phyloP scores from a whole-genome alignment of 2,329 filamentous ascomycete species.

The Monosporascus sp. region DNA sequence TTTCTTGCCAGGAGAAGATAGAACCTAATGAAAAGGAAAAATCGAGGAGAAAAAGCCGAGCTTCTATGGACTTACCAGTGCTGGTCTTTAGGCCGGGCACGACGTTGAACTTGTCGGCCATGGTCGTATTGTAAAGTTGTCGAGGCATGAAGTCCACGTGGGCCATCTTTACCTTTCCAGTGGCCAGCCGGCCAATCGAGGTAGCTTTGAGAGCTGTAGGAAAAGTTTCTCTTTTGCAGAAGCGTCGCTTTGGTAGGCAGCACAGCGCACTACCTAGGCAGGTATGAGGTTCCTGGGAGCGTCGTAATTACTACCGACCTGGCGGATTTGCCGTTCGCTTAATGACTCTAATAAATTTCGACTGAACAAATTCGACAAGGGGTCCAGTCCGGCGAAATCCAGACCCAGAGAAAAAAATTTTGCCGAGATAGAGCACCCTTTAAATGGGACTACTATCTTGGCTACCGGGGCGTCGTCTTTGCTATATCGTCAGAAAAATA shows the following conservation, averaged over 20 bases:
- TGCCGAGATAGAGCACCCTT: neutral
- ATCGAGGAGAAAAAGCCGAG: constrained; percentile 4
- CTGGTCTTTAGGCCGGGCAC: constrained; percentile 56
- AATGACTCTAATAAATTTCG: neutral
- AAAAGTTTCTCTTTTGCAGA: neutral
- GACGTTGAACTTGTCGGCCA: constrained; percentile 49
- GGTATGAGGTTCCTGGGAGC: constrained; percentile 1
- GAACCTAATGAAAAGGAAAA: constrained; percentile 8
- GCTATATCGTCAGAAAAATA: neutral
- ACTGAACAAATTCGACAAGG: neutral
- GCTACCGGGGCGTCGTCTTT: neutral
- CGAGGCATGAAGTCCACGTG: constrained; percentile 20
- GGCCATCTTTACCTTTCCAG: constrained; percentile 28
- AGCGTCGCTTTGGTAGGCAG: neutral
- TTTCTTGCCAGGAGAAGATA: constrained; percentile 1
- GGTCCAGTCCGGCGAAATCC: neutral
- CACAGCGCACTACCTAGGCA: neutral
- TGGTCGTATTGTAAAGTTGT: constrained; percentile 27
- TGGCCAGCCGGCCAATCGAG: constrained; percentile 15
- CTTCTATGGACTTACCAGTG: constrained; percentile 44
- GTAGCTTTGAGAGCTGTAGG: constrained; percentile 1
- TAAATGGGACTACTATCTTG: neutral
- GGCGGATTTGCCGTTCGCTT: constrained; percentile 10
- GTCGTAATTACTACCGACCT: constrained; percentile 19
- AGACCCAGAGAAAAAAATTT: neutral